A percentile compares a stretch with the other conserved stretches of the same genome.
Evolutionary conservation across 2,329 filamentous ascomycete species (phyloP).

Genomic region (Nectriaceae sp.): DNA sequence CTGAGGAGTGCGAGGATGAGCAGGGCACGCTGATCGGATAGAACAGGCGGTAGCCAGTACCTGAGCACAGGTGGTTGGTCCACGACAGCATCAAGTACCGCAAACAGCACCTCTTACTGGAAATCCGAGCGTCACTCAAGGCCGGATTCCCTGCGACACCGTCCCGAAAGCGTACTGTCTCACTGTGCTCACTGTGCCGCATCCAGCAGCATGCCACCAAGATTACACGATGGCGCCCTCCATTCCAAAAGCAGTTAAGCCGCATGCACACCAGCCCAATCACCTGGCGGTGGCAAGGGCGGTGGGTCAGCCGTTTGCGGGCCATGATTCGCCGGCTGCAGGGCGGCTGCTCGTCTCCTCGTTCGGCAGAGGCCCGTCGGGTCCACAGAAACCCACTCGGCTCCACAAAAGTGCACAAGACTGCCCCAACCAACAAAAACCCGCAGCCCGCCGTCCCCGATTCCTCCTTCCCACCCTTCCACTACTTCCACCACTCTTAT

Average conservation of each 20-base stretch:
- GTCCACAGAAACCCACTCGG: background rate
- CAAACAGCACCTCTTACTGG: slow-evolving; percentile 20
- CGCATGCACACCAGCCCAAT: slow-evolving; percentile 30
- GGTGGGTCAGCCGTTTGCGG: slow-evolving; percentile 23
- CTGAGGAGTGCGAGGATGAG: slow-evolving; percentile 12
- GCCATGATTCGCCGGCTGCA: slow-evolving; percentile 32
- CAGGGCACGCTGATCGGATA: slow-evolving; percentile 19
- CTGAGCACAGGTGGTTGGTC: slow-evolving; percentile 6
- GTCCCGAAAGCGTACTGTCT: slow-evolving; percentile 6
- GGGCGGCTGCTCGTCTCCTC: slow-evolving; percentile 24
- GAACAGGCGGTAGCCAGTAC: slow-evolving; percentile 23
- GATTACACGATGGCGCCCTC: slow-evolving; percentile 30
- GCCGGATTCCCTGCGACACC: slow-evolving; percentile 18
- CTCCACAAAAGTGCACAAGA: slow-evolving; percentile 8
- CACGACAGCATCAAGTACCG: slow-evolving; percentile 19
- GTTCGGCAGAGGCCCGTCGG: slow-evolving; percentile 13
- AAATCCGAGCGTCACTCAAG: slow-evolving; percentile 16
- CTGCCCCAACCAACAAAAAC: slow-evolving; percentile 34
- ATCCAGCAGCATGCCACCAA: slow-evolving; percentile 30
- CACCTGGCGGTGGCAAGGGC: slow-evolving; percentile 34
- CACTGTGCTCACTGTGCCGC: slow-evolving; percentile 24
- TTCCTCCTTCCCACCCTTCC: slow-evolving; percentile 19
- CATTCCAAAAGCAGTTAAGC: slow-evolving; percentile 24
- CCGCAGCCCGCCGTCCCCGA: slow-evolving; percentile 31
- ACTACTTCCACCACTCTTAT: slow-evolving; percentile 23